These are phyloP conservation scores for Penicillium polonicum DNA, from an alignment of 2,329 filamentous ascomycete species.

Conservation along the genomic window DNA sequence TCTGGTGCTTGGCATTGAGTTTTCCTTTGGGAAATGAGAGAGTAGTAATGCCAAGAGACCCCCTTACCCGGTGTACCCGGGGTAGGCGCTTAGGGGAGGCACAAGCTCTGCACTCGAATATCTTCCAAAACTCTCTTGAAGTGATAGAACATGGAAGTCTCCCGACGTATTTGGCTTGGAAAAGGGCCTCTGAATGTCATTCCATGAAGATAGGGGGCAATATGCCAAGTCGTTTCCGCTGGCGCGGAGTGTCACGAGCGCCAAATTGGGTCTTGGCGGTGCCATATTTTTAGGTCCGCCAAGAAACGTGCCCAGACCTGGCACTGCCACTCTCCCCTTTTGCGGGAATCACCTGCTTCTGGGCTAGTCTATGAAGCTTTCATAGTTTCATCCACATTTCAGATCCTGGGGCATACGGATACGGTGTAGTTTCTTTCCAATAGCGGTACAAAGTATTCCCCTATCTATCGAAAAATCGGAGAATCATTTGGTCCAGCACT, in stretches of 20 bases:
- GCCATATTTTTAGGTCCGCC: constrained; percentile 2
- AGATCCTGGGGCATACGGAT: background rate
- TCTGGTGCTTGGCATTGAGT: background rate
- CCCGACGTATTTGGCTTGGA: background rate
- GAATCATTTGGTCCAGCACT: background rate
- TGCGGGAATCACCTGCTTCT: background rate
- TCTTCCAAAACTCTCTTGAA: background rate
- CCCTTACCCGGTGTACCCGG: constrained; percentile 4
- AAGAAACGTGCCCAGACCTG: background rate
- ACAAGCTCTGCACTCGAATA: background rate
- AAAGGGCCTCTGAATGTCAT: background rate
- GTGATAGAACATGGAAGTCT: no score
- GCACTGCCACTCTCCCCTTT: constrained; percentile 2
- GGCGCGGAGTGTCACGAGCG: constrained; percentile 2
- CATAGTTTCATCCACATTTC: background rate
- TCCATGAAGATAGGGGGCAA: background rate
- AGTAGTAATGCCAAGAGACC: constrained; percentile 7
- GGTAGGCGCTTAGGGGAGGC: background rate
- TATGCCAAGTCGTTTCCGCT: constrained; percentile 6
- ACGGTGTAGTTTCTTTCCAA: background rate
- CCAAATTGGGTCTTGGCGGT: constrained; percentile 2
- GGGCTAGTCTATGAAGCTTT: background rate
- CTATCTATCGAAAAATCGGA: background rate
- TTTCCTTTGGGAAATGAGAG: background rate
- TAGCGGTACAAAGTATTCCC: background rate